Base-by-base conservation (phyloP, 2,329 filamentous ascomycete genomes). In the Eutypella sp. region DNA sequence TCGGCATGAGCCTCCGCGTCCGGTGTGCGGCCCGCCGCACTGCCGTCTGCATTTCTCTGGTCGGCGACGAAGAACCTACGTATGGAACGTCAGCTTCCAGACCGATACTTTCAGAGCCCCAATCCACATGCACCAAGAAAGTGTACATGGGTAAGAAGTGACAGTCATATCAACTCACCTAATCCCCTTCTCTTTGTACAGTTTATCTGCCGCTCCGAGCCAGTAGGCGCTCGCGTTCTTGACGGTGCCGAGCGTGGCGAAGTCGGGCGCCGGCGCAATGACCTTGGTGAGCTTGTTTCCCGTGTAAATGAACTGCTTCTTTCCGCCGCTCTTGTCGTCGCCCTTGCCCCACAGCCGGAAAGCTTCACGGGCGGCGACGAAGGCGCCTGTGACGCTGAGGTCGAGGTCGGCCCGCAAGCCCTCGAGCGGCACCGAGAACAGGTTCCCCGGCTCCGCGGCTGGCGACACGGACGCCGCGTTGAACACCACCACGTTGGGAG, bases 191-290 rank as follows among this genome's bases (percentile, higher is more conserved):
- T 44, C 42, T n/a, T 19, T 31, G 24, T 44, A 37, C 31, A 44
- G 15, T 31, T 44, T 44, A 34, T 44, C 42, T 16, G 42, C 42
- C 10, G 38, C 18, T 3, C 42, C 42, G 10, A 44, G 8, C 42
- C 42, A 44, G 42, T 16, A 44, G n/a, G 27, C 16, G 19, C 29
- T 44, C 20, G 42, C 42, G 18, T 22, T 31, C 42, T 44, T 44
- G 13, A 19, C 6, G 13, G 27, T 10, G 5, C 27, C 42, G 15
- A 44, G 15, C 3, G 42, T 37, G 2, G 22, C n/a, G n/a, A 44
- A 9, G 10, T 15, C 6, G n/a, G 27, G 20, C 4, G 3, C 0
- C 5, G 42, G 42, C 31, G 38, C 7, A 18, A 44, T n/a, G 19
- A 13, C 4, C 6, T 25, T 44, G 3, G 29, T 6, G 13, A 36